A percentile compares a stretch with the other conserved stretches of the same genome.
These are phyloP conservation scores for Physcomitrium patens DNA, from an alignment of 225 moss, liverwort and hornwort species.

Conservation along the genomic window DNA sequence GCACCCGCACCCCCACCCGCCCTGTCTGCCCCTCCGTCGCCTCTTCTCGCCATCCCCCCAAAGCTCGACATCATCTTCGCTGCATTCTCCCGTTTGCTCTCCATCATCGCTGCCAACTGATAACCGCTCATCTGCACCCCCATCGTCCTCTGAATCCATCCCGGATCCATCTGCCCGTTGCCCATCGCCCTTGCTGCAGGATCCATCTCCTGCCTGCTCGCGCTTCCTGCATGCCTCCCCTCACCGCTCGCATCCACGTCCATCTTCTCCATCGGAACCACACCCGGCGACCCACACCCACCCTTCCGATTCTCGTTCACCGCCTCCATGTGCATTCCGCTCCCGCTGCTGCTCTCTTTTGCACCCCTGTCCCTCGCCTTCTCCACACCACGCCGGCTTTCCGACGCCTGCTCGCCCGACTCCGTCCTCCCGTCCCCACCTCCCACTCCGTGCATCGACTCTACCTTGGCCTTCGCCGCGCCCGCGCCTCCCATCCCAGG, in stretches of 20 bases:
- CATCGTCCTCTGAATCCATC: no score
- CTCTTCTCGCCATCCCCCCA: constrained; percentile 32
- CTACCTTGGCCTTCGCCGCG: constrained; percentile 20
- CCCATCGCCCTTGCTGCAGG: no score
- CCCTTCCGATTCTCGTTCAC: constrained; percentile 41
- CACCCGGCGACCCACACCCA: constrained; percentile 32
- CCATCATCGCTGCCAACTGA: constrained; percentile 50
- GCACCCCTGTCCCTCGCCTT: constrained; percentile 45
- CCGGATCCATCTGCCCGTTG: no score
- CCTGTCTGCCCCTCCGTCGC: constrained; percentile 37
- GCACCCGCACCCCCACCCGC: constrained; percentile 9
- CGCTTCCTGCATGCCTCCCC: constrained; percentile 6
- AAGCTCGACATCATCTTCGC: constrained; percentile 22
- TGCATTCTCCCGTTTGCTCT: constrained; percentile 35
- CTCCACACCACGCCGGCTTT: constrained; percentile 55
- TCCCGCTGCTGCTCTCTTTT: constrained; percentile 41
- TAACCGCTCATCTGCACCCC: constrained; percentile 37
- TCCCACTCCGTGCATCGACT: constrained; percentile 32
- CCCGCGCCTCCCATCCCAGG: constrained; percentile 24
- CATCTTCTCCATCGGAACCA: constrained; percentile 46
- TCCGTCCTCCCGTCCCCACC: constrained; percentile 39
- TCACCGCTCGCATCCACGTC: constrained; percentile 39
- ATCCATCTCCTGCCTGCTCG: not conserved
- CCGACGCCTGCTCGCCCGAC: constrained; percentile 45
- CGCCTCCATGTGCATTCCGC: constrained; percentile 42